Base-by-base conservation (phyloP, 2,329 filamentous ascomycete genomes). In the Aspergillus ruber region DNA sequence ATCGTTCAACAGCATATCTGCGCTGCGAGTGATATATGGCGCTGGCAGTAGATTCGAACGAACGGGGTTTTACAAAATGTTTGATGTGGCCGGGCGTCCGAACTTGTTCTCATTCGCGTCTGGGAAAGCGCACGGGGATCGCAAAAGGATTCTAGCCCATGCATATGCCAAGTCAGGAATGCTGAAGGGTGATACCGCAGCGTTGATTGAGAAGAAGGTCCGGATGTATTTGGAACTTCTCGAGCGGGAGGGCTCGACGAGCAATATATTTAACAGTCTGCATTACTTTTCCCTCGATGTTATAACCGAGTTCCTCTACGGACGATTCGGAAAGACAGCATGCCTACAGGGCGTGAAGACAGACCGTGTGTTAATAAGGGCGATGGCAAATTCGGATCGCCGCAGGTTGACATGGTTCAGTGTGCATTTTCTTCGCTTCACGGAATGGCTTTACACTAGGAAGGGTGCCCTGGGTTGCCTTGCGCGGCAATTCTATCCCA, bases 201-300 rank as follows among this genome's bases (percentile, higher is more conserved):
- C 50, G 3, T 58, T 72, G 44, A 62, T 77, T 1, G 64, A 71
- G 48, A 58, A 58, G 0, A 75, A 75, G 45, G 68, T 68, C 0
- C 57, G 55, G 13, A 54, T 66, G 8, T 78, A 68, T 48, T 47
- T 78, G 46, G 39, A 65, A 0, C 56, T 78, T 8, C 44, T 78
- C 15, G 64, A 73, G 44, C 45, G 43, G 3, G 63, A 72, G 15
- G 55, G 61, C 3, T 58, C 62, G 0, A 50, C 64, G 3, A 64
- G 65, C 21, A 74, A 79, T 50, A 73, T 76, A 25, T 79, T 78
- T 51, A 56, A 57, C 2, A 74, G 65, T 44, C 59, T 80, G 18
- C 77, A 80, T 57, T 80, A 74, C 56, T 80, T 74, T 58, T 73
- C 74, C 9, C 63, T 81, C 10, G 76, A 81, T 56, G 70, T 63